A percentile compares a stretch with the other conserved stretches of the same genome.
Evolutionary conservation across 345 rosid species (phyloP).

Genomic region (Psidium guajava): DNA sequence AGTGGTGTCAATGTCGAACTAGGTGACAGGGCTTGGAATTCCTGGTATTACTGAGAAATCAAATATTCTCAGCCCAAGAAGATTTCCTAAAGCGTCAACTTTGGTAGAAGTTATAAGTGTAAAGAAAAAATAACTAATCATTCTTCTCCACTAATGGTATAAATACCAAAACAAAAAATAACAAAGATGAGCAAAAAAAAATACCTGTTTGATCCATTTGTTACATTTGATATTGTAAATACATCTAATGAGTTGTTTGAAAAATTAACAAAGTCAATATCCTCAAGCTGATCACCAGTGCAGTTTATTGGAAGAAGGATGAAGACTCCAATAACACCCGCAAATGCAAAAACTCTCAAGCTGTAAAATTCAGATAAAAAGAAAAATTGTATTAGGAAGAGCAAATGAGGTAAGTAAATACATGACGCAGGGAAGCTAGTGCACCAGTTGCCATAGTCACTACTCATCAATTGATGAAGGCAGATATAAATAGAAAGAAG

Average conservation of each 20-base stretch:
- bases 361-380: constrained; percentile 37
- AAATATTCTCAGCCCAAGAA: not conserved
- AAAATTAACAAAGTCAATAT: constrained; percentile 56
- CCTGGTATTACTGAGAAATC: not conserved
- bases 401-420: not conserved
- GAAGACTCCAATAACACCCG: constrained; percentile 76
- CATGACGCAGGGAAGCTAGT: not conserved
- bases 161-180: not conserved
- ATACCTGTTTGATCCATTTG: constrained; percentile 31
- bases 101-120: not conserved
- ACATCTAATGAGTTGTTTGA: constrained; percentile 69
- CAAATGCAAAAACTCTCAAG: constrained; percentile 74
- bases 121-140: not conserved
- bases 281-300: constrained; percentile 49
- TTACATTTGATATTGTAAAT: constrained; percentile 75
- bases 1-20: not conserved
- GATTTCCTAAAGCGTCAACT: not conserved
- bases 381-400: constrained; percentile 14
- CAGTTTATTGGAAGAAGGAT: constrained; percentile 86
- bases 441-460: not conserved
- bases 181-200: not conserved
- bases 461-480: not conserved
- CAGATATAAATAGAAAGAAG: not conserved
- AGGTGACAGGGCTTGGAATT: not conserved
- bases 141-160: not conserved